These are phyloP conservation scores for Globisporangium heterothallicum DNA, from an alignment of 352 stramenopile species.

Conservation along the genomic window DNA sequence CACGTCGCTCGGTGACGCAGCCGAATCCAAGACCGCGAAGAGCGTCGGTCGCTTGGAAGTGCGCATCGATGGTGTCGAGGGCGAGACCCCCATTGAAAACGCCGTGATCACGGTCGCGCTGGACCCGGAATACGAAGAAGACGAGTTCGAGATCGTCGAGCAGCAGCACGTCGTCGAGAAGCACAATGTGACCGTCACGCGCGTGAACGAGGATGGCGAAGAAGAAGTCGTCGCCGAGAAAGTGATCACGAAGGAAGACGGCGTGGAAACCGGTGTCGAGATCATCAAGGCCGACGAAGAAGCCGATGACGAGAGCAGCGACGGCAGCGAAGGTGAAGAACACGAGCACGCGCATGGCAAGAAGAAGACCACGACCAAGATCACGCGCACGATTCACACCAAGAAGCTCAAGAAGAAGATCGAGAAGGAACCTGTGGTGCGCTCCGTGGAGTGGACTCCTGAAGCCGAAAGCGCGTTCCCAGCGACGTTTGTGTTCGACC, in stretches of 20 bases:
- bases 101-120: conserved; percentile 61
- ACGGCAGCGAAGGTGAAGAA: conserved; percentile 4
- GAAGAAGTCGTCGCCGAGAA: conserved; percentile 18
- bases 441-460: conserved; percentile 24
- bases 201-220: conserved; percentile 24
- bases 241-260: conserved; percentile 21
- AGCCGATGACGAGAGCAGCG: conserved; percentile 11
- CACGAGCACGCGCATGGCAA: conserved; percentile 15
- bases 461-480: conserved; percentile 35
- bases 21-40: conserved; percentile 30
- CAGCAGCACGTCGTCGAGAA: conserved; percentile 55
- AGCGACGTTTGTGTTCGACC: conserved; percentile 74
- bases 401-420: conserved; percentile 58
- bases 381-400: conserved; percentile 45
- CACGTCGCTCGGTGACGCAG: conserved; percentile 37
- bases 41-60: conserved; percentile 72
- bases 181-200: conserved; percentile 45
- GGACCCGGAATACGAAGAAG: conserved; percentile 70
- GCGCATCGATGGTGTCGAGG: conserved; percentile 47
- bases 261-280: conserved; percentile 35
- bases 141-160: conserved; percentile 30
- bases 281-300: conserved; percentile 28
- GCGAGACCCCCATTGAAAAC: conserved; percentile 43
- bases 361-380: conserved; percentile 58
- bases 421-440: conserved; percentile 32